phyloP scores from a whole-genome alignment of 2,329 filamentous ascomycete genomes.

The Alternaria angustiovoidea region DNA sequence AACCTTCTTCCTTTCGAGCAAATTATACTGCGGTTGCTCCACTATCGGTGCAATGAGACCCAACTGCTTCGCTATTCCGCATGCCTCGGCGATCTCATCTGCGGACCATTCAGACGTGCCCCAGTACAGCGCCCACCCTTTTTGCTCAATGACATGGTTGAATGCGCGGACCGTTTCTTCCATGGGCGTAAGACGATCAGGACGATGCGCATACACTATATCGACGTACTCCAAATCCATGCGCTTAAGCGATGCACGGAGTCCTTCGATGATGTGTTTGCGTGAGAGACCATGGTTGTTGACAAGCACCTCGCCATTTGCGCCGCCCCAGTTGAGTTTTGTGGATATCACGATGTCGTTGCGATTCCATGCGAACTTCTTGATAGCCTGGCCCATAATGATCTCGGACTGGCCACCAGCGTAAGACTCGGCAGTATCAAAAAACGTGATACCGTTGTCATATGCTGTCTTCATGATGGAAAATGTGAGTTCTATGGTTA shows the following conservation, averaged over 20 bases:
- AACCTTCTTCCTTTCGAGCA: constrained; percentile 65
- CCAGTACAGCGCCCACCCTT: constrained; percentile 73
- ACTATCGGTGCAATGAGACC: constrained; percentile 64
- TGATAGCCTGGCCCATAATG: constrained; percentile 65
- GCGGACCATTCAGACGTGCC: constrained; percentile 68
- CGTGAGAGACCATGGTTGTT: constrained; percentile 74
- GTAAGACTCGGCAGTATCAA: constrained; percentile 50
- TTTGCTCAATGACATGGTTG: constrained; percentile 72
- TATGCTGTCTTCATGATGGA: constrained; percentile 63
- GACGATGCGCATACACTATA: constrained; percentile 73
- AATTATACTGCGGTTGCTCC: constrained; percentile 66
- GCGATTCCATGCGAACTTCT: constrained; percentile 64
- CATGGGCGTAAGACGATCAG: constrained; percentile 73
- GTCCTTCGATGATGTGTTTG: constrained; percentile 75
- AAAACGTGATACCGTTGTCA: constrained; percentile 59
- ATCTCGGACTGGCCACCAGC: constrained; percentile 62
- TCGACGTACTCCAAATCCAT: constrained; percentile 70
- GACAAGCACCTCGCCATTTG: constrained; percentile 60
- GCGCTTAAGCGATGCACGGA: constrained; percentile 67
- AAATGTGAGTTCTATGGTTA: constrained; percentile 60
- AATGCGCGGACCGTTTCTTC: constrained; percentile 76
- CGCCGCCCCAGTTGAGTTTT: constrained; percentile 55
- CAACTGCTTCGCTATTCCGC: constrained; percentile 66
- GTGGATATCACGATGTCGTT: constrained; percentile 56
- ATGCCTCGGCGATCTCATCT: constrained; percentile 66